phyloP scores from a whole-genome alignment of 345 rosid species.

The Theobroma cacao region DNA sequence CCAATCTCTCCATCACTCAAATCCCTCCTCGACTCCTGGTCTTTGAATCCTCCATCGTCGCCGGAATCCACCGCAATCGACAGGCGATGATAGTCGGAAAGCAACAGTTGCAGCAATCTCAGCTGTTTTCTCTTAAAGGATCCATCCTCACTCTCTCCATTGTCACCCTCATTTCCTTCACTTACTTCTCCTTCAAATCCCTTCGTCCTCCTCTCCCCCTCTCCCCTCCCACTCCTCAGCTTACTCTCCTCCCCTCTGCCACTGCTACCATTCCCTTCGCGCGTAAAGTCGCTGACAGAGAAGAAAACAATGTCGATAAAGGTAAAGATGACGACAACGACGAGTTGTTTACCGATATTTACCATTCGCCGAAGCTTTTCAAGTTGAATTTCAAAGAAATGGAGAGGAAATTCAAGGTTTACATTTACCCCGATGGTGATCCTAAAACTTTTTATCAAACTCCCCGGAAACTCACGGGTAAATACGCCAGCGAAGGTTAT shows the following conservation, averaged over 20 bases:
- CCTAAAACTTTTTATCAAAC: constrained; percentile 85
- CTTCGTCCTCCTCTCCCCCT: constrained; percentile 32
- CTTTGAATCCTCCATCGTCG: neutral
- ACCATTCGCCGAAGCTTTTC: constrained; percentile 65
- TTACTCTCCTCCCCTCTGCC: constrained; percentile 6
- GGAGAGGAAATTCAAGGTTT: constrained; percentile 84
- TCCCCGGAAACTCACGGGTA: constrained; percentile 90
- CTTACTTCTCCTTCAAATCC: constrained; percentile 64
- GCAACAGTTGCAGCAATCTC: constrained; percentile 30
- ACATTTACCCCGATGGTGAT: constrained; percentile 92
- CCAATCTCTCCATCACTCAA: neutral
- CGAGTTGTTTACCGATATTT: constrained; percentile 45
- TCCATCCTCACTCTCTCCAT: constrained; percentile 63
- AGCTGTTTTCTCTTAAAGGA: constrained; percentile 58
- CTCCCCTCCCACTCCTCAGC: constrained; percentile 28
- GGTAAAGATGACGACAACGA: constrained; percentile 6
- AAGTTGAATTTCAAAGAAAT: constrained; percentile 67
- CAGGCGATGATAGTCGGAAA: constrained; percentile 55
- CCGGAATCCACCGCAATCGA: neutral
- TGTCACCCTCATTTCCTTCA: constrained; percentile 66
- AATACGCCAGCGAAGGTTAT: constrained; percentile 98
- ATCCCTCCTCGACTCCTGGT: neutral
- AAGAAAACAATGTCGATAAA: neutral
- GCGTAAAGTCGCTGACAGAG: constrained; percentile 6
- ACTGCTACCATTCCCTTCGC: constrained; percentile 7